Base-by-base conservation (phyloP, 306 rosid genomes). In the Vigna unguiculata region DNA sequence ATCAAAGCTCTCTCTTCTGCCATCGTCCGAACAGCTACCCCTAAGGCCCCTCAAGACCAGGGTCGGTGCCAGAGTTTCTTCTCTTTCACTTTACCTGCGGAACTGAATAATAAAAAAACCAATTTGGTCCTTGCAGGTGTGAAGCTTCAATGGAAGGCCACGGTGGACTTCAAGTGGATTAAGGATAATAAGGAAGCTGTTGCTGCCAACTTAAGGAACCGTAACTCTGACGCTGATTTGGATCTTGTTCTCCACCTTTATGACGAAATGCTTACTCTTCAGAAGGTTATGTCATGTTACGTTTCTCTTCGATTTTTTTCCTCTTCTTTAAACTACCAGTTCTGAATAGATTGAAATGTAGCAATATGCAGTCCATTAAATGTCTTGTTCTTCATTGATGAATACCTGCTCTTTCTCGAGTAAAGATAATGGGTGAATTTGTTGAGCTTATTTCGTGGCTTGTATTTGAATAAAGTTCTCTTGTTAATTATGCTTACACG, bases 111-210 rank as follows among this genome's bases (percentile, higher is more conserved):
- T 59, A 1, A 38, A 25, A 25, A 25, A 25, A 14, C 2, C 2
- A 28, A 59, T 6, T 6, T 6, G 65, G 2, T 61, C 3, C 3
- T 61, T 69, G 75, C 58, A 90, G 97, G 71, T 80, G 85, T 22
- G 54, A 94, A 80, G 69, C 80, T 87, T 55, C 97, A 87, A 65
- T 95, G 98, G 98, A 95, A 88, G 80, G 97, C 97, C 32, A 82
- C 96, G 2, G 84, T 95, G 17, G 97, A 91, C 73, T 95, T 95
- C 92, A 92, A 92, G 87, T 95, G 97, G 97, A 95, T 90, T 68
- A 89, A 83, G 85, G 99, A 95, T 40, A 92, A 92, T 87, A 87
- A 86, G 89, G 97, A 92, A 47, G 88, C 78, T 28, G 89, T 95
- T 74, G 93, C 90, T 71, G 83, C 67, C 58, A 95, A 95, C 74